Percentiles rank a stretch among this genome's conserved stretches.
Conservation (phyloP, 2,329 filamentous ascomycete species). For the Clonostachys sp. region DNA sequence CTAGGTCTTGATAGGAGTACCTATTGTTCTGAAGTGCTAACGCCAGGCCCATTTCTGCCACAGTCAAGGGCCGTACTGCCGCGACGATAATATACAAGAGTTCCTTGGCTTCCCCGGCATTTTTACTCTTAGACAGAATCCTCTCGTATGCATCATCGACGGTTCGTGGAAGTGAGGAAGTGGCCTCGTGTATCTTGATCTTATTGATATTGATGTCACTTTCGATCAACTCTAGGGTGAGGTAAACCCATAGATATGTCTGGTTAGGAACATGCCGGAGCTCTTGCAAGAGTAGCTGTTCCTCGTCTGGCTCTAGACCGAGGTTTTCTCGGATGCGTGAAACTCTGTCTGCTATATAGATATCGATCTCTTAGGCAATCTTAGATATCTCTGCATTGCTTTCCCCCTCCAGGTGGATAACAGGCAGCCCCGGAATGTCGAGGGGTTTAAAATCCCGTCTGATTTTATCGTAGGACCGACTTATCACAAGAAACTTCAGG, state of each 20-base stretch:
- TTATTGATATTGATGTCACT: slow-evolving; percentile 3
- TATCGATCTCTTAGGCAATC: slow-evolving; percentile 12
- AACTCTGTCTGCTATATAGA: slow-evolving; percentile 8
- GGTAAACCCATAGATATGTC: slow-evolving; percentile 18
- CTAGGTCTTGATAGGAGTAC: slow-evolving; percentile 5
- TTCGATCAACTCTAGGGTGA: slow-evolving; percentile 9
- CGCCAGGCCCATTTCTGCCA: slow-evolving; percentile 12
- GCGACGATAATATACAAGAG: slow-evolving; percentile 14
- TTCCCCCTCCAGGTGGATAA: slow-evolving; percentile 11
- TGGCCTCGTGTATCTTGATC: slow-evolving; percentile 2
- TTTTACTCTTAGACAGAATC: slow-evolving; percentile 10
- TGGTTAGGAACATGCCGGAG: slow-evolving; percentile 8
- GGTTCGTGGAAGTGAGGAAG: slow-evolving; percentile 7
- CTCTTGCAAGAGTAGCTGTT: slow-evolving; percentile 3
- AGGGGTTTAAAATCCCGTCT: slow-evolving; percentile 7
- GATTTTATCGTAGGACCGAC: slow-evolving; percentile 19
- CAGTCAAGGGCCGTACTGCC: slow-evolving; percentile 11
- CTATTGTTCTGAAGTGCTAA: slow-evolving; percentile 4
- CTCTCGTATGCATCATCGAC: slow-evolving; percentile 16
- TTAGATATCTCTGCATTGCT: slow-evolving; percentile 3
- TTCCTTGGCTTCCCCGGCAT: slow-evolving; percentile 5
- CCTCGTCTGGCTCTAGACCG: slow-evolving; percentile 3
- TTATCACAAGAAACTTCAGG: slow-evolving; percentile 29
- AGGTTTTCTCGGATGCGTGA: background rate
- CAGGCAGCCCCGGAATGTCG: background rate